phyloP scores from a whole-genome alignment of 2,329 filamentous ascomycete genomes.

The Alternaria consortialis region DNA sequence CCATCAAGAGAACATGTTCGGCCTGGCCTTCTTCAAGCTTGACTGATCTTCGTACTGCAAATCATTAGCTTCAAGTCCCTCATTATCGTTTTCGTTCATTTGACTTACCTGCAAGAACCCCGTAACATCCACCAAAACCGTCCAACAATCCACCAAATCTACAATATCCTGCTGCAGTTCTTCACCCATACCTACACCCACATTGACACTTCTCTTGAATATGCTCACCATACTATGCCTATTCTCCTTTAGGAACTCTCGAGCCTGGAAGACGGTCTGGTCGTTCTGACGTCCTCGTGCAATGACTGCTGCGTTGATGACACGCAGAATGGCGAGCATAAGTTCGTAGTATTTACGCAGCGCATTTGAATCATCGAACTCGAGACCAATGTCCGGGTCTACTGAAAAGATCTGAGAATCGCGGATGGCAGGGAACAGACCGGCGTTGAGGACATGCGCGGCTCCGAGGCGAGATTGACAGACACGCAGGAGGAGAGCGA shows the following conservation, averaged over 20 bases:
- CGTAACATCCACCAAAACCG: slow-evolving; percentile 82
- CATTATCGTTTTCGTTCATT: not conserved
- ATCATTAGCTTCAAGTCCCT: slow-evolving; percentile 15
- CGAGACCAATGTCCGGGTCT: slow-evolving; percentile 90
- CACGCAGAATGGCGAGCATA: slow-evolving; percentile 79
- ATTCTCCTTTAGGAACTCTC: slow-evolving; percentile 82
- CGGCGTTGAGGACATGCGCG: slow-evolving; percentile 85
- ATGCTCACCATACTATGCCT: slow-evolving; percentile 85
- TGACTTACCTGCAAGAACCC: slow-evolving; percentile 80
- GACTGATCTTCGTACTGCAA: slow-evolving; percentile 42
- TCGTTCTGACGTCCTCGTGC: slow-evolving; percentile 83
- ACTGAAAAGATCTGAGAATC: slow-evolving; percentile 85
- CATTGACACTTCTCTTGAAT: slow-evolving; percentile 87
- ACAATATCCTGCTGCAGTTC: slow-evolving; percentile 72
- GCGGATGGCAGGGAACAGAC: slow-evolving; percentile 82
- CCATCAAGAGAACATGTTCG: slow-evolving; percentile 34
- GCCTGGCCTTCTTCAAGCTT: slow-evolving; percentile 29
- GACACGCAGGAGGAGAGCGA: slow-evolving; percentile 83
- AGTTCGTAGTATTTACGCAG: slow-evolving; percentile 85
- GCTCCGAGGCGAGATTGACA: slow-evolving; percentile 87
- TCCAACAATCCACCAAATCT: slow-evolving; percentile 84
- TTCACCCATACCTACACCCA: slow-evolving; percentile 63
- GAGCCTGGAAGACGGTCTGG: slow-evolving; percentile 74
- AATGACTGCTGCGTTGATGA: slow-evolving; percentile 83
- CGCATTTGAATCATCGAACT: slow-evolving; percentile 73